Base-by-base conservation (phyloP, 208 protist species). In the Leptomonas pyrrhocoris region DNA sequence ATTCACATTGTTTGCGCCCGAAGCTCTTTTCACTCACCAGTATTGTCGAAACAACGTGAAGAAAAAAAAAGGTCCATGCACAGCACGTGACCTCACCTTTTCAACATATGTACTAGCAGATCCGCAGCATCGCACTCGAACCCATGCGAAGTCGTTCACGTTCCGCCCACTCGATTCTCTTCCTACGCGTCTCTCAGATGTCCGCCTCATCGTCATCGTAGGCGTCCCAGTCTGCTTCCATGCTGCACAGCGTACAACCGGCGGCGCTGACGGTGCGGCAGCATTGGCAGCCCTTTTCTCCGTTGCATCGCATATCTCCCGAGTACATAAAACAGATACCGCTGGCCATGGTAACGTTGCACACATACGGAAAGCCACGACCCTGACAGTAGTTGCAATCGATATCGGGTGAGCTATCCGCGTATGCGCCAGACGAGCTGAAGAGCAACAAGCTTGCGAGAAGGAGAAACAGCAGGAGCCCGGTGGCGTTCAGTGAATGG, bases 361-460 rank as follows among this genome's bases (percentile, higher is more conserved):
- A 90, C 13, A 86, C 18, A 56, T 90, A 90, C 1, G 74, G 68
- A 46, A 81, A 84, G n/a, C 84, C 84, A 25, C 61, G 78, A 27
- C 51, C 21, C 9, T 55, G 46, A 60, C 84, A 90, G 60, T 74
- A 76, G 19, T 43, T 31, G 73, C 84, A 90, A 66, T 74, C 51
- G n/a, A 61, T 69, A 13, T 2, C 9, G 8, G 18, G 8, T 28
- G 65, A 28, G 8, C 15, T 23, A 19, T 13, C 16, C 5, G 28
- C 27, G 0, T 45, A 3, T 31, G 19, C 28, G 23, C 48, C 21
- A 49, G 25, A 11, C 5, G 30, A 31, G n/a, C 12, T 21, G 45
- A 53, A 49, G 6, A 68, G 53, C 30, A 68, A n/a, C 19, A 50
- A 1, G 30, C 61, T 30, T 19, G 19, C 45, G 34, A 55, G 21